Evolutionary conservation across 192 early-diverging fungal species (phyloP), one percentile per base, ranked within the genome.

Genomic region (Coemansia sp.): DNA sequence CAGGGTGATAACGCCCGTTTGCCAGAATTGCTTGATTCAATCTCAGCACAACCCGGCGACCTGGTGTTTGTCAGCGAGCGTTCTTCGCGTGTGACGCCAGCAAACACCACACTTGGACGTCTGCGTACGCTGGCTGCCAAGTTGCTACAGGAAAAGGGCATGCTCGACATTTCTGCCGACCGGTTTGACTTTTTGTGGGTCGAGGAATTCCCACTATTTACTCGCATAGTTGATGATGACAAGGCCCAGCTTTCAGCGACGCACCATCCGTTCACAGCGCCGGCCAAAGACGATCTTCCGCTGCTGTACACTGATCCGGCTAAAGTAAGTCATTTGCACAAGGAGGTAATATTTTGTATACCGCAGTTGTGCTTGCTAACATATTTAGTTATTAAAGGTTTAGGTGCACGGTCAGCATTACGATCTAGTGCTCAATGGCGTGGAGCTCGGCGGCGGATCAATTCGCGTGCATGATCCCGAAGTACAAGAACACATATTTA

Each of bases 191-290:
- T 96, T 63, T 56, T 93, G 47, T 96, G 94, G 94, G 71, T 96
- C 9, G 90, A 93, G 57, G 87, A 88, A 20, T 96, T 96, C 61
- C 94, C 94, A 7, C 75, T 96, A 19, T 96, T 96, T 62, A 90
- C 90, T 3, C 87, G 88, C 2, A 82, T 88, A 32, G 83, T 79
- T 4, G 85, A 85, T 35, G 82, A 76, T 16, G 69, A 69, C 3
- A 37, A 70, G 23, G 66, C 24, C 16, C 57, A 43, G 37, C 70
- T 88, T 8, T 71, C 81, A 11, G 82, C 94, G 19, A 96, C 93
- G 0, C 94, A 96, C 69, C 94, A 96, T 71, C 94, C 94, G 3
- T 96, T 96, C 65, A 96, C 94, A 3, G 90, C 94, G 3, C 94
- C 93, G 2, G 69, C 82, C 4, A 66, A 82, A 3, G 78, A 88